Conservation (phyloP, 805 yeast genomes). For the Cyberlindnera japonica region DNA sequence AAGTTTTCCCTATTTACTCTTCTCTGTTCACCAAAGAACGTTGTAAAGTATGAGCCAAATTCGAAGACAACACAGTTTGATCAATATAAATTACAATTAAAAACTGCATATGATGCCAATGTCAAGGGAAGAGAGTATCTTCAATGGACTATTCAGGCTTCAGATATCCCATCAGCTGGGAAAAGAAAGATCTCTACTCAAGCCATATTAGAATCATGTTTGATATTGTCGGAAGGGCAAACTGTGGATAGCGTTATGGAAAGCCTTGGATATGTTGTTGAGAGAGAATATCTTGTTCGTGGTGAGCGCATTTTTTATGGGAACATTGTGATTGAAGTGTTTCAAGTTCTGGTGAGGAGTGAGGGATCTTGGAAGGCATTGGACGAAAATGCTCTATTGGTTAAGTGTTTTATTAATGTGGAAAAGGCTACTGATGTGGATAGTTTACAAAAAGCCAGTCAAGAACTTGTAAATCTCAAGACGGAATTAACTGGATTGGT, state of each 20-base stretch:
- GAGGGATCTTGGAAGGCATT: constrained; percentile 31
- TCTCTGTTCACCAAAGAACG: constrained; percentile 21
- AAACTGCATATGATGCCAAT: constrained; percentile 10
- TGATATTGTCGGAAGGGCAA: constrained; percentile 31
- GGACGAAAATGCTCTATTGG: constrained; percentile 50
- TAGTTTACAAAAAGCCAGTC: constrained; percentile 59
- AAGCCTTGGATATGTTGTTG: constrained; percentile 68
- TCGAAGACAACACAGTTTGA: constrained; percentile 27
- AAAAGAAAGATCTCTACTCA: constrained; percentile 60
- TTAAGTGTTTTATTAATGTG: constrained; percentile 68
- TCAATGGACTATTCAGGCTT: constrained; percentile 58
- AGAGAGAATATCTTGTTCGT: constrained; percentile 55
- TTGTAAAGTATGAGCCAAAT: constrained; percentile 29
- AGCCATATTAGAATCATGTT: constrained; percentile 53
- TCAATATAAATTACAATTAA: constrained; percentile 24
- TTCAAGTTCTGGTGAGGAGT: constrained; percentile 37
- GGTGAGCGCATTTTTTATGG: constrained; percentile 60
- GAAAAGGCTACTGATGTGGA: constrained; percentile 73
- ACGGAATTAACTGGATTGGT: constrained; percentile 65
- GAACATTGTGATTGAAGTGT: constrained; percentile 57
- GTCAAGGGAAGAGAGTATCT: constrained; percentile 11
- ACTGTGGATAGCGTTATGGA: constrained; percentile 40
- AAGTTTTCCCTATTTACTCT: constrained; percentile 15
- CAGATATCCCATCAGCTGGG: constrained; percentile 78
- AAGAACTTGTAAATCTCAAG: constrained; percentile 58